Percentiles rank a stretch among this genome's conserved stretches.
These are phyloP conservation scores for Debaryomyces subglobosus DNA, from an alignment of 1,139 yeast genomes.

Conservation along the genomic window DNA sequence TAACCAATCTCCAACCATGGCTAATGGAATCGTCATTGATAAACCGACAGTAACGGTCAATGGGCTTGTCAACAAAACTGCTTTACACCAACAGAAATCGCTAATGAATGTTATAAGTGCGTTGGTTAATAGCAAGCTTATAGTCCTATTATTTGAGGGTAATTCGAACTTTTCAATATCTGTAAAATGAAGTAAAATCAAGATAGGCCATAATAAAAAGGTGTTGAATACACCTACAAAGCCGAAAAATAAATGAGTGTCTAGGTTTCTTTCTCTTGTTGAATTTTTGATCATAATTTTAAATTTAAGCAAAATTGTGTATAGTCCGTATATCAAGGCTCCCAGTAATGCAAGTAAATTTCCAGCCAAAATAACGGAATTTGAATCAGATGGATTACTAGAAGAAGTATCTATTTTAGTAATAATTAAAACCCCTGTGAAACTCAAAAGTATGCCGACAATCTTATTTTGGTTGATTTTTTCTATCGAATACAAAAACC, in stretches of 20 bases:
- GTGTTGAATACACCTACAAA: slow-evolving; percentile 88
- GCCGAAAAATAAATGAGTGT: slow-evolving; percentile 89
- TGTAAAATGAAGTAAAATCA: slow-evolving; percentile 61
- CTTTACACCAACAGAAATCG: slow-evolving; percentile 95
- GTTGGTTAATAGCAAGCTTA: slow-evolving; percentile 61
- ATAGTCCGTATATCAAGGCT: slow-evolving; percentile 87
- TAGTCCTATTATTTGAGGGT: slow-evolving; percentile 59
- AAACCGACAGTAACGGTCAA: slow-evolving; percentile 94
- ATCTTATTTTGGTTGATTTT: slow-evolving; percentile 65
- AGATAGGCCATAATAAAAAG: slow-evolving; percentile 80
- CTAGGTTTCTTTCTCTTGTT: slow-evolving; percentile 69
- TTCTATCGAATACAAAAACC: slow-evolving; percentile 74
- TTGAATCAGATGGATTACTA: slow-evolving; percentile 28
- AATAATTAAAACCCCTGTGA: slow-evolving; percentile 78
- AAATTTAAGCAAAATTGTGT: slow-evolving; percentile 80
- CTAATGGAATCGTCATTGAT: slow-evolving; percentile 90
- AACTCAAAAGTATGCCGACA: slow-evolving; percentile 68
- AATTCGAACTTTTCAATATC: slow-evolving; percentile 71
- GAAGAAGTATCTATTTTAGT: slow-evolving; percentile 60
- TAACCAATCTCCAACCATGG: slow-evolving; percentile 87
- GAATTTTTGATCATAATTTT: slow-evolving; percentile 51
- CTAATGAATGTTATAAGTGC: slow-evolving; percentile 80
- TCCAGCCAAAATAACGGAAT: slow-evolving; percentile 63
- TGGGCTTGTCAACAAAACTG: slow-evolving; percentile 90
- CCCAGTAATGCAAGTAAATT: slow-evolving; percentile 79